A percentile compares a stretch with the other conserved stretches of the same genome.
phyloP scores from a whole-genome alignment of 805 yeast genomes.

The Blastobotrys chiropterorum region DNA sequence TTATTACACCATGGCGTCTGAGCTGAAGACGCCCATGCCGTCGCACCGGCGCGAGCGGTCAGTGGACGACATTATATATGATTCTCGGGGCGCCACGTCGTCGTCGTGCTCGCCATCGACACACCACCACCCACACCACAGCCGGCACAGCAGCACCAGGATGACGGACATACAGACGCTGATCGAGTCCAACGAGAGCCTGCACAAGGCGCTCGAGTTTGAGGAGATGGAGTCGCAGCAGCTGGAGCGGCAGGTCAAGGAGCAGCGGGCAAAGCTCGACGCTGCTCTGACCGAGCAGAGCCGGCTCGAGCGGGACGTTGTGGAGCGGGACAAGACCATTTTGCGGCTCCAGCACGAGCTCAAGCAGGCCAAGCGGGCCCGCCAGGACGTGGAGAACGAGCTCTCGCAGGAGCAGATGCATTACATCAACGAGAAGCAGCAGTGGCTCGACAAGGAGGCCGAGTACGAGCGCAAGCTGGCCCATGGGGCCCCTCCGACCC shows the following conservation, averaged over 20 bases:
- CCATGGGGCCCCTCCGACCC: not conserved
- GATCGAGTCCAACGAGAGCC: constrained; percentile 10
- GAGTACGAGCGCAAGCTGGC: constrained; percentile 10
- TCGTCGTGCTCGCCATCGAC: not conserved
- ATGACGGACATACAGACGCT: not conserved
- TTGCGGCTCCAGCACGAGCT: constrained; percentile 18
- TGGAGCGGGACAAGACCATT: constrained; percentile 17
- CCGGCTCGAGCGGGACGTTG: constrained; percentile 27
- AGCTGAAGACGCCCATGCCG: constrained; percentile 1
- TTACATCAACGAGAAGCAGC: constrained; percentile 22
- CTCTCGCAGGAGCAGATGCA: constrained; percentile 26
- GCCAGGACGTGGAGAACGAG: constrained; percentile 22
- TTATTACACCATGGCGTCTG: not conserved
- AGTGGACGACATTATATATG: constrained; percentile 2
- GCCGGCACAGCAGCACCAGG: no score
- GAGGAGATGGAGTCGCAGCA: constrained; percentile 17
- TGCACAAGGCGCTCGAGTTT: constrained; percentile 16
- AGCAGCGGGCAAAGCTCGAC: constrained; percentile 12
- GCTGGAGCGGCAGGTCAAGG: constrained; percentile 15
- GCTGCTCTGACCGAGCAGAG: constrained; percentile 13
- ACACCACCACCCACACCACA: no score
- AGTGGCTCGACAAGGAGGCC: constrained; percentile 24
- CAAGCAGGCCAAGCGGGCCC: constrained; percentile 15
- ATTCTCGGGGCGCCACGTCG: not conserved
- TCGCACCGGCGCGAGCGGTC: constrained; percentile 1